Evolutionary conservation across 495 filamentous ascomycete genomes (phyloP).

Genomic region (Parachaetomium inaequale): DNA sequence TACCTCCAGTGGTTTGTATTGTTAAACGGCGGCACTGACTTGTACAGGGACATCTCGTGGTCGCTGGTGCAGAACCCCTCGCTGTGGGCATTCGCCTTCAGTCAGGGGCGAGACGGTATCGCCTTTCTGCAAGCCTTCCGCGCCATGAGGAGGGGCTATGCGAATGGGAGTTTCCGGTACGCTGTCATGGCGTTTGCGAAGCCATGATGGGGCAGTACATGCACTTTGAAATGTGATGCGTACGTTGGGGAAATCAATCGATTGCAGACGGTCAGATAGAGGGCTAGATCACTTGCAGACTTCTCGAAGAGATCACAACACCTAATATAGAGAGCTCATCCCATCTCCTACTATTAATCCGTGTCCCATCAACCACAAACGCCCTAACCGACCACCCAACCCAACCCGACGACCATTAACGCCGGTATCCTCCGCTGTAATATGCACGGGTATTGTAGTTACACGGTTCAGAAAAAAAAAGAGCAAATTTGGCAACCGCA

Average conservation of each 20-base stretch:
- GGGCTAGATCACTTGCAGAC: too few species aligned
- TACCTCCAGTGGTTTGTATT: too few species aligned
- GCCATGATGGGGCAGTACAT: neutral
- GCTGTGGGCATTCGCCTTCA: slow-evolving; percentile 55
- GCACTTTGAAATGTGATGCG: neutral
- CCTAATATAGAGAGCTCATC: too few species aligned
- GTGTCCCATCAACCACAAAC: neutral
- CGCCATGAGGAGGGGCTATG: slow-evolving; percentile 56
- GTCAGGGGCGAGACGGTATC: slow-evolving; percentile 55
- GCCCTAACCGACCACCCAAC: neutral
- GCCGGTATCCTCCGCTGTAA: neutral
- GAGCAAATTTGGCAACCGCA: neutral
- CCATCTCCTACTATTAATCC: too few species aligned
- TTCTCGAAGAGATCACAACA: too few species aligned
- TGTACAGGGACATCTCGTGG: slow-evolving; percentile 58
- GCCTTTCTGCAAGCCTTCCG: slow-evolving; percentile 58
- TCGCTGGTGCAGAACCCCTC: slow-evolving; percentile 52
- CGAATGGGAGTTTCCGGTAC: slow-evolving; percentile 55
- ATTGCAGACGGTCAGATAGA: too few species aligned
- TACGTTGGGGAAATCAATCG: neutral
- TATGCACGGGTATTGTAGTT: slow-evolving; percentile 2
- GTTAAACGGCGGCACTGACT: slow-evolving; percentile 12
- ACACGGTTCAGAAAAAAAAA: neutral
- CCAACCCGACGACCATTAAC: neutral
- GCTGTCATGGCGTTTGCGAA: slow-evolving; percentile 56